Base-by-base conservation (phyloP, 352 stramenopile species). In the Lagenidium sp. region DNA sequence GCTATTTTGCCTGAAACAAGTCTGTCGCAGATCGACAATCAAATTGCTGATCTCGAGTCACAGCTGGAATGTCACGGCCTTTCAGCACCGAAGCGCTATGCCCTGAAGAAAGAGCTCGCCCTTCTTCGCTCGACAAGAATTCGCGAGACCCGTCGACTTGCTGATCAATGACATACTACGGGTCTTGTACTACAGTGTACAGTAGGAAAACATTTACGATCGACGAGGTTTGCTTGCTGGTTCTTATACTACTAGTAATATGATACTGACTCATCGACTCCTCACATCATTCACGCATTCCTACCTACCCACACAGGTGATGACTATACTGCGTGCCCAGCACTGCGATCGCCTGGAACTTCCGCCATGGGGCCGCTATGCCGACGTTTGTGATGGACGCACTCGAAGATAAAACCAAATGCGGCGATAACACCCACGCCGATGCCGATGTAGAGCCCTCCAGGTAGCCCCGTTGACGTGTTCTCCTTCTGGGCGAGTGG, bases 81-180 rank as follows among this genome's bases (percentile, higher is more conserved):
- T 6, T 89, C 76, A 11, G 76, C 55, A 2, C 50, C 76, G 2
- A 94, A 91, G 44, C 76, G 69, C 18, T 91, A 85, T 31, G 77
- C 78, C 24, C 41, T 94, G 25, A 90, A 88, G 59, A 94, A 91
- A 50, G 68, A 91, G 32, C 47, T 94, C 13, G 78, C 78, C 7
- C 64, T 85, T 47, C 39, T 69, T 24, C 78, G 78, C 23, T 84
- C 78, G 3, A 60, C 72, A 34, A 70, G 69, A 48, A 82, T 91
- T 49, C 80, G 73, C 12, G n/a, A n/a, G n/a, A n/a, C n/a, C n/a
- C n/a, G n/a, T n/a, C n/a, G n/a, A n/a, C n/a, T n/a, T n/a, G n/a
- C n/a, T n/a, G n/a, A n/a, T n/a, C n/a, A n/a, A n/a, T n/a, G n/a
- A n/a, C n/a, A n/a, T n/a, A n/a, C n/a, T n/a, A n/a, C n/a, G n/a